Evolutionary conservation across 2,329 filamentous ascomycete genomes (phyloP).

Genomic region (Epichloe elymi): DNA sequence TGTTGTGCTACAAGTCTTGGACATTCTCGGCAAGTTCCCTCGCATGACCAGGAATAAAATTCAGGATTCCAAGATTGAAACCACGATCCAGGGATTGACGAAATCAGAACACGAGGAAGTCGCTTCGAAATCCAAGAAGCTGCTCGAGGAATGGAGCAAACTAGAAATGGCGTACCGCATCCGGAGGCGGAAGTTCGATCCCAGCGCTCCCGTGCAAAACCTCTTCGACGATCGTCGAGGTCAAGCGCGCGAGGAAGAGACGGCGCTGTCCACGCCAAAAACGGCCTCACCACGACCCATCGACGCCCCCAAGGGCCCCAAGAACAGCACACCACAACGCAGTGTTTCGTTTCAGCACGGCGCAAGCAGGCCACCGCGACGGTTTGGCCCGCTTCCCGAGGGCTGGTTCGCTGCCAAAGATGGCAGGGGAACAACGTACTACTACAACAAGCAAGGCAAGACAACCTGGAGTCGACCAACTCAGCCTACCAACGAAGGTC

Average conservation of each 20-base stretch:
- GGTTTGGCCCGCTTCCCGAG: slow-evolving; percentile 47
- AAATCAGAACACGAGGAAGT: slow-evolving; percentile 63
- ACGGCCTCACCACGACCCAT: slow-evolving; percentile 31
- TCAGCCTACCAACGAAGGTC: slow-evolving; percentile 49
- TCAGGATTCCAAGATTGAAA: slow-evolving; percentile 86
- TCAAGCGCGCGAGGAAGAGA: slow-evolving; percentile 28
- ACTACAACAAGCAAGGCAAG: slow-evolving; percentile 64
- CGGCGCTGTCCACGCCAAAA: slow-evolving; percentile 24
- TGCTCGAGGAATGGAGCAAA: slow-evolving; percentile 79
- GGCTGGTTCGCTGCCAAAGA: slow-evolving; percentile 77
- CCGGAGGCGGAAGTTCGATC: slow-evolving; percentile 74
- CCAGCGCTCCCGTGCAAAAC: slow-evolving; percentile 43
- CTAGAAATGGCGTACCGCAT: slow-evolving; percentile 88
- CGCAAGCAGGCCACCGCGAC: slow-evolving; percentile 39
- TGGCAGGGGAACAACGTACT: slow-evolving; percentile 62
- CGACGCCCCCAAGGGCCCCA: slow-evolving; percentile 44
- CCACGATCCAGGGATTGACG: slow-evolving; percentile 57
- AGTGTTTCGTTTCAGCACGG: slow-evolving; percentile 37
- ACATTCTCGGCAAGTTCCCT: slow-evolving; percentile 79
- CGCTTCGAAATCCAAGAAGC: slow-evolving; percentile 50
- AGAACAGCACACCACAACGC: slow-evolving; percentile 44
- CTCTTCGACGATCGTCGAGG: slow-evolving; percentile 50
- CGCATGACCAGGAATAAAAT: slow-evolving; percentile 95
- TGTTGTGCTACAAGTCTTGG: slow-evolving; percentile 75
- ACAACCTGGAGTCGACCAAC: slow-evolving; percentile 77